A percentile compares a stretch with the other conserved stretches of the same genome.
Conservation (phyloP, 2,329 filamentous ascomycete species). For the Ascochyta fabae region DNA sequence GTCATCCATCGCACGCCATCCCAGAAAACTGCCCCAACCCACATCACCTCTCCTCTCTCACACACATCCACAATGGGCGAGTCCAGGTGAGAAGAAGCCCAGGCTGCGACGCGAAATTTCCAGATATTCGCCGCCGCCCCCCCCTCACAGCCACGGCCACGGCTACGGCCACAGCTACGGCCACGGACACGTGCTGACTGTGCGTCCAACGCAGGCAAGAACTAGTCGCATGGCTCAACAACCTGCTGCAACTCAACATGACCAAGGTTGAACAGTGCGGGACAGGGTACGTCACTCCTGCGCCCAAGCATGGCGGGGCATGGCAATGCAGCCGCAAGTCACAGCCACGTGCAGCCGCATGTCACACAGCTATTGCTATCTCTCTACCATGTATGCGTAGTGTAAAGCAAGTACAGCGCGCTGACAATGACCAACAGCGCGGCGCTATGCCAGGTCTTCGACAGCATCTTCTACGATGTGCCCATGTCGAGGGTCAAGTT, state of each 20-base stretch:
- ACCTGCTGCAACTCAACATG: slow-evolving; percentile 95
- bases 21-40: slow-evolving; percentile 4
- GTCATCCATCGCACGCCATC: slow-evolving; percentile 8
- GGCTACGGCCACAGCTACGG: neutral
- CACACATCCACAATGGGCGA: slow-evolving; percentile 61
- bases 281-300: slow-evolving; percentile 74
- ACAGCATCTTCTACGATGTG: slow-evolving; percentile 95
- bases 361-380: neutral
- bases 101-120: slow-evolving; percentile 22
- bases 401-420: neutral
- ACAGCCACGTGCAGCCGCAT: neutral
- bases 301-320: slow-evolving; percentile 13
- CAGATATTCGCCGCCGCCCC: slow-evolving; percentile 29
- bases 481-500: slow-evolving; percentile 98
- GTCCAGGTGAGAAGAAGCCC: slow-evolving; percentile 59
- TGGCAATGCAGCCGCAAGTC: slow-evolving; percentile 2
- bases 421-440: slow-evolving; percentile 65
- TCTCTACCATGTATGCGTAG: neutral
- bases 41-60: slow-evolving; percentile 11
- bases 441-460: slow-evolving; percentile 95
- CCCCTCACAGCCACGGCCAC: slow-evolving; percentile 21
- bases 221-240: slow-evolving; percentile 95
- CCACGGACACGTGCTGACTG: slow-evolving; percentile 22
- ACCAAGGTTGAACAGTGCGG: slow-evolving; percentile 99
- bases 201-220: slow-evolving; percentile 76